phyloP scores from a whole-genome alignment of 1,139 yeast species.

The Suhomyces panamericanus region DNA sequence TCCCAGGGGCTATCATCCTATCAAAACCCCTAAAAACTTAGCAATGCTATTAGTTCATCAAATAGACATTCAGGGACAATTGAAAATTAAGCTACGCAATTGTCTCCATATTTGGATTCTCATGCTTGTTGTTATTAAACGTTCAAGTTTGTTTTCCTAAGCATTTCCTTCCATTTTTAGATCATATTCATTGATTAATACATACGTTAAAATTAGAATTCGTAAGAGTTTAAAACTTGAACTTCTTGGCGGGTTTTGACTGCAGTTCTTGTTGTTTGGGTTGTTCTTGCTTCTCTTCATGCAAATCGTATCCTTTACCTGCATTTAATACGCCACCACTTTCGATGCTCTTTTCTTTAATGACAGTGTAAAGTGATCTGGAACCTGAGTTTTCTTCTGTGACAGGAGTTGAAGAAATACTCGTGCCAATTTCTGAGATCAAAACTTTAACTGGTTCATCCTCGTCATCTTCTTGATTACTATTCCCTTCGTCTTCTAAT shows the following conservation, averaged over 20 bases:
- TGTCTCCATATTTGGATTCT: constrained; percentile 5
- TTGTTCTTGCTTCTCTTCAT: constrained; percentile 4
- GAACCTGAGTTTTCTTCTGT: constrained; percentile 9
- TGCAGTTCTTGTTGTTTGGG: background rate
- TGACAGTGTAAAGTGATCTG: constrained; percentile 30
- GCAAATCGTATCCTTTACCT: constrained; percentile 24
- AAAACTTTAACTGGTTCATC: constrained; percentile 14
- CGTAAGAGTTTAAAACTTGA: constrained; percentile 14
- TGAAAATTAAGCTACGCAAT: background rate
- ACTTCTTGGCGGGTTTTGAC: constrained; percentile 9
- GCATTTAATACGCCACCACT: constrained; percentile 19
- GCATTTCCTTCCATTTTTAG: constrained; percentile 10
- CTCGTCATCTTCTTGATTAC: background rate
- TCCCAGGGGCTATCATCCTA: constrained; percentile 5
- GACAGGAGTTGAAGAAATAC: background rate
- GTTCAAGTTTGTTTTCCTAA: constrained; percentile 10
- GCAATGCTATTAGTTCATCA: constrained; percentile 9
- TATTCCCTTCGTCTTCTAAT: background rate
- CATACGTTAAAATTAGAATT: constrained; percentile 6
- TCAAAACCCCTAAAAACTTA: constrained; percentile 7
- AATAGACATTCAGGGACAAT: constrained; percentile 4
- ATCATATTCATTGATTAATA: constrained; percentile 12
- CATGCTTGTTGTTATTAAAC: constrained; percentile 9
- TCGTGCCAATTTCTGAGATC: constrained; percentile 14
- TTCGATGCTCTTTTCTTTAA: constrained; percentile 25